A percentile compares a stretch with the other conserved stretches of the same genome.
Evolutionary conservation across 2,329 filamentous ascomycete genomes (phyloP).

Genomic region (Malbranchea cinnamomea): DNA sequence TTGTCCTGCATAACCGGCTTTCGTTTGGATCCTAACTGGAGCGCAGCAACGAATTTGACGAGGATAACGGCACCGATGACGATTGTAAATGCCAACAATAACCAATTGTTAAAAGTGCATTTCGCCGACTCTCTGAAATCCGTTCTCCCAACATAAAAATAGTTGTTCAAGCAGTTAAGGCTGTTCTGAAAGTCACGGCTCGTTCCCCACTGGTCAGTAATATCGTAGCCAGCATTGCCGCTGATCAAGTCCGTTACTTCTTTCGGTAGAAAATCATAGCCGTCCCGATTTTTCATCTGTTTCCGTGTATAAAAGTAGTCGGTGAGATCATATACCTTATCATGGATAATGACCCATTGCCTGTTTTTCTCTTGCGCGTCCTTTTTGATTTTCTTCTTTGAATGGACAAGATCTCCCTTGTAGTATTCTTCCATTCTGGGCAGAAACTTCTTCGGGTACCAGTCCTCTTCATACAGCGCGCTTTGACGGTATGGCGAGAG

Average conservation of each 20-base stretch:
- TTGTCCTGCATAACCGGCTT: conserved; percentile 87
- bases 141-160: conserved; percentile 66
- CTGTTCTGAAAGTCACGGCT: conserved; percentile 44
- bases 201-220: conserved; percentile 50
- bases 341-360: conserved; percentile 65
- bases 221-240: conserved; percentile 63
- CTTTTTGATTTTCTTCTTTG: conserved; percentile 40
- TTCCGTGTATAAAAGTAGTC: conserved; percentile 75
- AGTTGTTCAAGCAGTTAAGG: conserved; percentile 65
- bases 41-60: conserved; percentile 79
- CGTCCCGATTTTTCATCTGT: conserved; percentile 36
- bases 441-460: conserved; percentile 63
- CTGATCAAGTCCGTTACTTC: conserved; percentile 54
- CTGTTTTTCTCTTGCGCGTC: conserved; percentile 54
- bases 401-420: conserved; percentile 72
- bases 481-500: conserved; percentile 41
- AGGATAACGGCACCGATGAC: conserved; percentile 66
- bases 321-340: conserved; percentile 73
- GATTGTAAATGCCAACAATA: conserved; percentile 75
- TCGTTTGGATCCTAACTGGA: conserved; percentile 86
- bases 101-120: conserved; percentile 83
- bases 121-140: conserved; percentile 67
- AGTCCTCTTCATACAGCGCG: conserved; percentile 47
- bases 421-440: conserved; percentile 74
- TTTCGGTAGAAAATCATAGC: conserved; percentile 58